Evolutionary conservation across 2,329 filamentous ascomycete genomes (phyloP), one percentile per base, ranked within the genome.

Genomic region (Xylaria sp.): DNA sequence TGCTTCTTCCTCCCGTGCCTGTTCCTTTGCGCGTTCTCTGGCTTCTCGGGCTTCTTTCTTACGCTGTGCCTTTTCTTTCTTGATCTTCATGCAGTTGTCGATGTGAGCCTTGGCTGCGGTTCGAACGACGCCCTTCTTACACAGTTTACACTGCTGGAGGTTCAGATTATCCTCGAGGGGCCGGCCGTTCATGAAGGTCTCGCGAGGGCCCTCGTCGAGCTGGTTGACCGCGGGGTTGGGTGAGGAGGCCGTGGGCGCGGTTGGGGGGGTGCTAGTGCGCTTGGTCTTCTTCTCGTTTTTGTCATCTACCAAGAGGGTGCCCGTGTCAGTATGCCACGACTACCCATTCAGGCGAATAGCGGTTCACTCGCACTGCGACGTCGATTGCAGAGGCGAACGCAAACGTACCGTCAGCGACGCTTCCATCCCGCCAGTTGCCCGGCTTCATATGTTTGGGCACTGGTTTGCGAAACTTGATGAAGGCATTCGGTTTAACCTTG

Each of bases 131-230:
- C 90, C 90, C 71, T 96, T 93, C 78, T 95, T 97, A 80, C 94
- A 99, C 75, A 96, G 92, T 75, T 95, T 97, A 83, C 94, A 99
- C 68, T 90, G 84, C 52, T 95, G 88, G 9, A 92, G 84, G 65
- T 96, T 92, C 10, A 90, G 85, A 58, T 82, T 83, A 72, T 97
- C 93, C 69, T 93, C 89, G 68, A 96, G 84, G 0, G 93, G 92
- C 60, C 90, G 87, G 64, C 92, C 92, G 47, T 89, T 93, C 3
- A 87, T 83, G 75, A 97, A 97, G 4, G 90, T 90, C 62, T 92
- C 87, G 68, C 90, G 86, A 13, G 91, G 87, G 63, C 82, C 86
- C 62, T 93, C 88, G 70, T 96, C 91, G 53, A 97, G 84, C 54
- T 87, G 85, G 71, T 88, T 88, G 17, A 88, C 83, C 1, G 87